Percentiles rank a stretch among this genome's conserved stretches.
These are phyloP conservation scores for Sphaerulina vaccinii DNA, from an alignment of 2,329 filamentous ascomycete genomes.

Conservation along the genomic window DNA sequence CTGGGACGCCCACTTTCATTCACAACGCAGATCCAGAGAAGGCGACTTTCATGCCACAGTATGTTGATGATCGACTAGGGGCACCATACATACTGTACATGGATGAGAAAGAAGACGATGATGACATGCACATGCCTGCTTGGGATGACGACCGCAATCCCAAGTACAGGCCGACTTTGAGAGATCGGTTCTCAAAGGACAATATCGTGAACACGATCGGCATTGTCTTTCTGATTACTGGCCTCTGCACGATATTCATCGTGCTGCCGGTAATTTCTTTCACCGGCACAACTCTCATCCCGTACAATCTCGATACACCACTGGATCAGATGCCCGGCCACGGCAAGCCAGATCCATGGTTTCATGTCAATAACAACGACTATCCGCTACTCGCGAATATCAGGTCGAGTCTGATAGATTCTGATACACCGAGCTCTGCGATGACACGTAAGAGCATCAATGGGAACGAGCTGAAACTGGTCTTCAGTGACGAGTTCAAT, in stretches of 20 bases:
- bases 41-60: slow-evolving; percentile 36
- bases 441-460: slow-evolving; percentile 48
- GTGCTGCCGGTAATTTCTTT: slow-evolving; percentile 52
- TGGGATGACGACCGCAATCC: slow-evolving; percentile 52
- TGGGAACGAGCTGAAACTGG: slow-evolving; percentile 48
- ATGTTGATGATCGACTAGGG: slow-evolving; percentile 49
- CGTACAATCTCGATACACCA: slow-evolving; percentile 42
- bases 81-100: slow-evolving; percentile 51
- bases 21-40: slow-evolving; percentile 37
- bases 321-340: slow-evolving; percentile 41
- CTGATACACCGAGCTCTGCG: slow-evolving; percentile 50
- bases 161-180: slow-evolving; percentile 43
- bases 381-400: slow-evolving; percentile 52
- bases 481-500: slow-evolving; percentile 60
- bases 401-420: slow-evolving; percentile 51
- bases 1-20: slow-evolving; percentile 32
- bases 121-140: slow-evolving; percentile 54
- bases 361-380: slow-evolving; percentile 48
- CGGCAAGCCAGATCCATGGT: slow-evolving; percentile 41
- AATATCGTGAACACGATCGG: slow-evolving; percentile 47
- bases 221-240: slow-evolving; percentile 47
- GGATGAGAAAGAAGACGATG: slow-evolving; percentile 54
- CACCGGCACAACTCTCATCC: slow-evolving; percentile 42
- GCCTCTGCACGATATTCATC: slow-evolving; percentile 52
- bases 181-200: slow-evolving; percentile 47